These are phyloP conservation scores for Rutstroemia sp. DNA, from an alignment of 2,329 filamentous ascomycete genomes.

Conservation along the genomic window DNA sequence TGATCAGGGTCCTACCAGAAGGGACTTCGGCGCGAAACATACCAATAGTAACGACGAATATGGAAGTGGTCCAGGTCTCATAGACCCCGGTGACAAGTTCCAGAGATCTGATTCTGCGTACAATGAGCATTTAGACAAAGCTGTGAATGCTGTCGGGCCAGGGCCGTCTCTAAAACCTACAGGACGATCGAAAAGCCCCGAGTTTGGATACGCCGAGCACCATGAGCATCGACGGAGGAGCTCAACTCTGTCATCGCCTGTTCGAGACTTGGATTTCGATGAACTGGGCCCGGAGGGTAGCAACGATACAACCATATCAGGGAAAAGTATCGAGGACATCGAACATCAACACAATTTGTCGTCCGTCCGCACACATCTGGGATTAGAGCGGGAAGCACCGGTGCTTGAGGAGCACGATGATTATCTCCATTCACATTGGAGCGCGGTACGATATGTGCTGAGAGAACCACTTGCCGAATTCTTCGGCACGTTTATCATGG, in stretches of 20 bases:
- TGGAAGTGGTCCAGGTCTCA: conserved; percentile 15
- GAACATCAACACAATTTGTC: conserved; percentile 13
- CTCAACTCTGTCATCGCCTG: neutral
- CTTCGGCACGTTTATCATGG: conserved; percentile 58
- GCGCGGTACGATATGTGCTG: conserved; percentile 40
- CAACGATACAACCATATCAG: neutral
- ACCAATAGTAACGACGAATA: conserved; percentile 6
- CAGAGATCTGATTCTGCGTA: conserved; percentile 16
- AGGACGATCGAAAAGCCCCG: neutral
- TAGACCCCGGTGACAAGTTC: conserved; percentile 15
- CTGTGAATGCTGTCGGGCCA: conserved; percentile 11
- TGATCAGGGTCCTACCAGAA: conserved; percentile 8
- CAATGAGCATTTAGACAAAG: conserved; percentile 13
- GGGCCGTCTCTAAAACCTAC: conserved; percentile 6
- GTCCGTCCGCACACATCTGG: conserved; percentile 13
- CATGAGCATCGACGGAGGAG: conserved; percentile 13
- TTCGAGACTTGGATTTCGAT: no score
- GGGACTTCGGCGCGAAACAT: conserved; percentile 9
- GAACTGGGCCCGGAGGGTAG: neutral
- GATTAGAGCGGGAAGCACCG: conserved; percentile 10
- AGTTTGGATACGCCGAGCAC: conserved; percentile 3
- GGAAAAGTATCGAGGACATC: conserved; percentile 10
- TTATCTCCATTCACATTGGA: conserved; percentile 41
- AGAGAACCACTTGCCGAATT: conserved; percentile 60
- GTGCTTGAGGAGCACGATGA: conserved; percentile 20